These are phyloP conservation scores for Biscogniauxia sp. DNA, from an alignment of 2,329 filamentous ascomycete genomes.

Conservation along the genomic window DNA sequence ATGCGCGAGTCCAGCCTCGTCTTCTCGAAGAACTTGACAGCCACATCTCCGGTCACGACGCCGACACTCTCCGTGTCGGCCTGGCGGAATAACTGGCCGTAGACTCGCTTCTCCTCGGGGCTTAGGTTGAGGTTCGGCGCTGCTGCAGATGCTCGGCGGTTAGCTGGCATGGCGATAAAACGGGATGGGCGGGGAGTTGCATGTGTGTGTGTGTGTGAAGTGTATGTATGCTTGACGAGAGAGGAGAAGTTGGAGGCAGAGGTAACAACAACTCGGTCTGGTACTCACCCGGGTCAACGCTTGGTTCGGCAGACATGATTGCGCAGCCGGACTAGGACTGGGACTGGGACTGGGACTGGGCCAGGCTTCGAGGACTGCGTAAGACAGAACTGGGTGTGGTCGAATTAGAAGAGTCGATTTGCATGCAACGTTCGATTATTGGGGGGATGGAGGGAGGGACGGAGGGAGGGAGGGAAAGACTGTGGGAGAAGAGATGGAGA, in stretches of 20 bases:
- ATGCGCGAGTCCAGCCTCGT: constrained; percentile 83
- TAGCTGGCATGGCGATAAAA: constrained; percentile 17
- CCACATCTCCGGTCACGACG: constrained; percentile 92
- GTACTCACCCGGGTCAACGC: constrained; percentile 20
- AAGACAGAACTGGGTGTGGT: not conserved
- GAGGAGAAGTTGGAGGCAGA: constrained; percentile 1
- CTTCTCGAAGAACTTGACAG: constrained; percentile 97
- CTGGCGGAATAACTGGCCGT: constrained; percentile 87
- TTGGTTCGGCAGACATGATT: constrained; percentile 32
- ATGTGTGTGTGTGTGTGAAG: too few relatives aligned
- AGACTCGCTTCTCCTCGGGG: constrained; percentile 88
- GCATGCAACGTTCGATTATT: not conserved
- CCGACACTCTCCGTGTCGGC: constrained; percentile 90
- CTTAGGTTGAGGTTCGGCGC: constrained; percentile 78
- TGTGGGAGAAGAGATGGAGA: not conserved
- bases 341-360: constrained; percentile 9
- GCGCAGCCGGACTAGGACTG: constrained; percentile 25
- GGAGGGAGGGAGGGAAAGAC: not conserved
- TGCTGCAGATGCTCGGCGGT: constrained; percentile 35
- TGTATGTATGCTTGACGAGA: not conserved
- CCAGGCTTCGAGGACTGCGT: not conserved
- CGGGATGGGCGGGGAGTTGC: not conserved
- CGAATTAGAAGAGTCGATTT: not conserved
- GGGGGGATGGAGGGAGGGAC: not conserved
- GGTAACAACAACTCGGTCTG: not conserved